Percentiles rank a stretch among this genome's conserved stretches.
Evolutionary conservation across 331 rosid genomes (phyloP).

Genomic region (Ulmus americana): DNA sequence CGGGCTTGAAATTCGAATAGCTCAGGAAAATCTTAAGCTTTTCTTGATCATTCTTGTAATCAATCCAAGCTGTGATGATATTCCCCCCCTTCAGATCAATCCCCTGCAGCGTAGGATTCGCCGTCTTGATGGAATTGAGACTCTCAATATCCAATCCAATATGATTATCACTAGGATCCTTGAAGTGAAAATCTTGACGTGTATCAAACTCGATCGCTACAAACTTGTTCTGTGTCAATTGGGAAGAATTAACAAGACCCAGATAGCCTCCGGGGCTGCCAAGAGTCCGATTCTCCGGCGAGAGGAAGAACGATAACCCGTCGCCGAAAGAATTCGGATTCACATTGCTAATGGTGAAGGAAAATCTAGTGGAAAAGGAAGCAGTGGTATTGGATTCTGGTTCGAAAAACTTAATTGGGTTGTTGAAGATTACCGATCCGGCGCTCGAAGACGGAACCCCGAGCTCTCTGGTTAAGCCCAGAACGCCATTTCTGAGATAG

Average conservation of each 20-base stretch:
- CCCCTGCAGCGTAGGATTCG: constrained; percentile 33
- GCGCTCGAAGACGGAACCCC: constrained; percentile 62
- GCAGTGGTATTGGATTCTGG: constrained; percentile 44
- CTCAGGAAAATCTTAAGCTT: constrained; percentile 46
- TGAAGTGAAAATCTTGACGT: constrained; percentile 28
- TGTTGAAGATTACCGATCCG: constrained; percentile 51
- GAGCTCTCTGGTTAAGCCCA: constrained; percentile 66
- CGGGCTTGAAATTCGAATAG: constrained; percentile 37
- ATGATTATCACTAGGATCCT: constrained; percentile 53
- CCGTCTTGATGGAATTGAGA: constrained; percentile 43
- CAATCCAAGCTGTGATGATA: constrained; percentile 60
- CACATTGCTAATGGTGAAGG: constrained; percentile 46
- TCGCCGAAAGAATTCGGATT: constrained; percentile 62
- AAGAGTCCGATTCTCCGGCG: constrained; percentile 36
- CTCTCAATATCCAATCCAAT: constrained; percentile 52
- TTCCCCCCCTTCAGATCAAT: constrained; percentile 58
- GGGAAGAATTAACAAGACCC: constrained; percentile 44
- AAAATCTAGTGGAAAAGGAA: constrained; percentile 64
- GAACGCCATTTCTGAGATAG: constrained; percentile 52
- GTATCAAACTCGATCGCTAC: constrained; percentile 68
- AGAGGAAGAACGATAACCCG: constrained; percentile 64
- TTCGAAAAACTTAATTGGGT: constrained; percentile 51
- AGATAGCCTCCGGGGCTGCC: constrained; percentile 36
- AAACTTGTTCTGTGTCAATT: constrained; percentile 35
- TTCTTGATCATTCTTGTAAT: constrained; percentile 43